These are phyloP conservation scores for Lycium ferocissimum DNA, from an alignment of 257 asterid genomes.

Conservation along the genomic window DNA sequence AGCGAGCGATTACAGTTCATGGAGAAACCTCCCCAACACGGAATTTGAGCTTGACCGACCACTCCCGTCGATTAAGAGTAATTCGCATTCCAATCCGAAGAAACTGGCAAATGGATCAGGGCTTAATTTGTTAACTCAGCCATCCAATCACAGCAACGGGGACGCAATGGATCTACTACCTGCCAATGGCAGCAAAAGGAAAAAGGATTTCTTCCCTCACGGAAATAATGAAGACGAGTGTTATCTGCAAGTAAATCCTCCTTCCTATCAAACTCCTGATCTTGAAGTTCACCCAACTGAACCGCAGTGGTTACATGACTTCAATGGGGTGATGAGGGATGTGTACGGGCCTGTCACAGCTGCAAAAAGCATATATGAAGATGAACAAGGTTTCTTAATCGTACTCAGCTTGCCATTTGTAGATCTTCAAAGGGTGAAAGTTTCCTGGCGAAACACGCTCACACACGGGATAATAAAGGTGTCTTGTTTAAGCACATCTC, in stretches of 20 bases:
- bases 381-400: constrained; percentile 71
- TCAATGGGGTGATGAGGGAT: constrained; percentile 73
- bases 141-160: constrained; percentile 61
- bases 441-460: constrained; percentile 85
- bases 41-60: constrained; percentile 83
- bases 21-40: constrained; percentile 83
- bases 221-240: constrained; percentile 58
- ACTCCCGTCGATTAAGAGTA: constrained; percentile 52
- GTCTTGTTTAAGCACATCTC: constrained; percentile 74
- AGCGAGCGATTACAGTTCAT: constrained; percentile 76
- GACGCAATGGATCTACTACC: constrained; percentile 63
- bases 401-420: constrained; percentile 84
- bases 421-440: constrained; percentile 85
- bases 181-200: constrained; percentile 56
- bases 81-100: constrained; percentile 53
- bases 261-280: constrained; percentile 58
- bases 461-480: constrained; percentile 82
- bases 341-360: constrained; percentile 85
- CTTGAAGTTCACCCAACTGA: constrained; percentile 57
- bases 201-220: constrained; percentile 63
- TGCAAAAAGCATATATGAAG: constrained; percentile 83
- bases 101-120: constrained; percentile 73
- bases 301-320: constrained; percentile 73
- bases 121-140: constrained; percentile 67
- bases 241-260: constrained; percentile 49